Evolutionary conservation across 83 land plant species (phyloP), one percentile per base, ranked within the genome.

Genomic region (Isoetes engelmannii): DNA sequence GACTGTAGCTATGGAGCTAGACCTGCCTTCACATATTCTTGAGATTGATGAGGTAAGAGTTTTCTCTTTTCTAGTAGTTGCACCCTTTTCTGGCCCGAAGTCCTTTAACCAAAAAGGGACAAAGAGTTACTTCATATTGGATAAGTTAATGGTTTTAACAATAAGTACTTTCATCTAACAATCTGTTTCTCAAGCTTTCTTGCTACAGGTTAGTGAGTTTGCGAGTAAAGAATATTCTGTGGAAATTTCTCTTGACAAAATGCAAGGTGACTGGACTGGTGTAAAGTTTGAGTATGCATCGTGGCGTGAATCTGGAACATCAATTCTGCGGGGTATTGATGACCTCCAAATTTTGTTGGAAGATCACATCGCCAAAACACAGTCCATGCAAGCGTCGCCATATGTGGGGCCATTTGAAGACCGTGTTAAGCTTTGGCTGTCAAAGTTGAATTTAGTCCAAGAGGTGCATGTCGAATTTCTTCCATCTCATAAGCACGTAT

Each of bases 331-430:
- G 49, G 78, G 78, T 12, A 54, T 75, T 45, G 81, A 79, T 65
- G 81, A 79, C 19, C 50, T 79, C 17, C 81, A 79, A 44, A 75
- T 65, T 19, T 42, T 68, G 4, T 20, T 79, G 50, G 81, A 79
- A n/a, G 81, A 79, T 51, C 81, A 79, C 18, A 46, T 79, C 43
- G 72, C 77, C 12, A 79, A 79, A 63, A 79, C 78, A 4, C 81
- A 79, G 9, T 79, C 81, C 0, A 79, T 79, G 81, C 72, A 64
- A 42, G 78, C 78, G 1, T 79, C 81, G 9, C 78, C 81, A 15
- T 79, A 79, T 53, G 70, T 79, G 47, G 74, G 70, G 48, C 81
- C 81, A 20, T 79, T 79, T 57, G 79, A 79, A 59, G 81, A 79
- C 50, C 81, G 81, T 65, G 81, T 79, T 9, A 75, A 76, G 42